Conservation (phyloP, 2,329 filamentous ascomycete species). For the Talaromyces amestolkiae region DNA sequence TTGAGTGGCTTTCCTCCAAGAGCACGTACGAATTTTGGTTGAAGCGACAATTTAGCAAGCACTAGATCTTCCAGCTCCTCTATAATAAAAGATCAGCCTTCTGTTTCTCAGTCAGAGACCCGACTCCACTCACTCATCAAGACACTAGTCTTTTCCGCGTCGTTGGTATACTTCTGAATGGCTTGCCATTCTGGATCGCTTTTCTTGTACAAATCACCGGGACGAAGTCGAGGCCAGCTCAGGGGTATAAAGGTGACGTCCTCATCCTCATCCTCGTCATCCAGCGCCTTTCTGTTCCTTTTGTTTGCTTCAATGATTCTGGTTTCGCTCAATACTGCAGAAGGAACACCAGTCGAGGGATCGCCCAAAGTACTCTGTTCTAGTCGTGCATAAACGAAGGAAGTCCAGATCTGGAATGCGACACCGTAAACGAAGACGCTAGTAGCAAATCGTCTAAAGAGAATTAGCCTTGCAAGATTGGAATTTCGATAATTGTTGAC, state of each 20-base stretch:
- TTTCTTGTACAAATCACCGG: constrained; percentile 32
- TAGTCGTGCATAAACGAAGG: constrained; percentile 32
- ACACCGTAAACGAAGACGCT: constrained; percentile 33
- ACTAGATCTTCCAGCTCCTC: constrained; percentile 62
- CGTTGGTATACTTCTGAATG: constrained; percentile 59
- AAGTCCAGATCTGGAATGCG: constrained; percentile 35
- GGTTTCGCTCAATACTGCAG: background rate
- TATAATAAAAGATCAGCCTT: background rate
- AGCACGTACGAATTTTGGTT: constrained; percentile 27
- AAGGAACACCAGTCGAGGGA: constrained; percentile 16
- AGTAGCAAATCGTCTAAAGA: constrained; percentile 30
- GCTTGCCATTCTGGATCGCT: constrained; percentile 62
- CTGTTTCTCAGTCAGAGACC: background rate
- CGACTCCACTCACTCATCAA: constrained; percentile 43
- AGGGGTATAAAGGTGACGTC: constrained; percentile 60
- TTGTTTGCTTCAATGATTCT: constrained; percentile 8
- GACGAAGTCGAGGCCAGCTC: constrained; percentile 47
- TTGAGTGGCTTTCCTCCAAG: constrained; percentile 51
- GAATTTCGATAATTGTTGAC: background rate
- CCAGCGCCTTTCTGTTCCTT: constrained; percentile 4
- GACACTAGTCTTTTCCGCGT: constrained; percentile 48
- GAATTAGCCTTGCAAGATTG: background rate
- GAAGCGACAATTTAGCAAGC: constrained; percentile 52
- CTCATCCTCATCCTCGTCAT: constrained; percentile 35
- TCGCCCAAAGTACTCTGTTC: constrained; percentile 28